phyloP scores from a whole-genome alignment of 768 basidiomycete genomes.

The Phaeolepiota aurea region DNA sequence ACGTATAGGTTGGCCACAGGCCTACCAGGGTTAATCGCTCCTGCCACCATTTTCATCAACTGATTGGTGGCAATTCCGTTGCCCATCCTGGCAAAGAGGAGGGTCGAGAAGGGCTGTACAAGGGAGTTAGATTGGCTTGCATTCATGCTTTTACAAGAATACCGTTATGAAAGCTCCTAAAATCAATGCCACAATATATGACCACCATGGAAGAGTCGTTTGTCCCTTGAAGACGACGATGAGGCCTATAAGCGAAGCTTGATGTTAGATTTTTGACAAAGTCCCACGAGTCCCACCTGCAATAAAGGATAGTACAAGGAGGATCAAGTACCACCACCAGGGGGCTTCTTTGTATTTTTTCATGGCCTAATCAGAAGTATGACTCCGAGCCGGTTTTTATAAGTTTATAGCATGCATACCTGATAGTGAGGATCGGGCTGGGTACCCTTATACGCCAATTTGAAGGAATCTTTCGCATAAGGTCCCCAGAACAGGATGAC shows the following conservation, averaged over 20 bases:
- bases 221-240: conserved; percentile 49
- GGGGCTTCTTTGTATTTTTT: conserved; percentile 54
- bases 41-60: conserved; percentile 60
- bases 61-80: conserved; percentile 53
- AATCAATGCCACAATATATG: conserved; percentile 48
- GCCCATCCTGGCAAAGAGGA: conserved; percentile 52
- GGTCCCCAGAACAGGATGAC: conserved; percentile 50
- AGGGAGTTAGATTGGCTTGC: conserved; percentile 1
- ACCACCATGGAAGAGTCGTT: conserved; percentile 57
- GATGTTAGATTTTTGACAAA: background rate
- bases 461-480: conserved; percentile 41
- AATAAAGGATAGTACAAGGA: conserved; percentile 43
- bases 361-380: conserved; percentile 28
- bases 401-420: conserved; percentile 13
- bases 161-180: conserved; percentile 37
- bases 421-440: conserved; percentile 53
- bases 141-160: no score
- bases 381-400: background rate
- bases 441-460: conserved; percentile 31
- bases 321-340: conserved; percentile 49
- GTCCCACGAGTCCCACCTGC: conserved; percentile 30
- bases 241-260: conserved; percentile 25
- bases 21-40: conserved; percentile 50
- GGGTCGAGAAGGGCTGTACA: conserved; percentile 44
- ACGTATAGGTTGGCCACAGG: conserved; percentile 68